phyloP scores from a whole-genome alignment of 106 monocot species.

The Gastrodia elata region DNA sequence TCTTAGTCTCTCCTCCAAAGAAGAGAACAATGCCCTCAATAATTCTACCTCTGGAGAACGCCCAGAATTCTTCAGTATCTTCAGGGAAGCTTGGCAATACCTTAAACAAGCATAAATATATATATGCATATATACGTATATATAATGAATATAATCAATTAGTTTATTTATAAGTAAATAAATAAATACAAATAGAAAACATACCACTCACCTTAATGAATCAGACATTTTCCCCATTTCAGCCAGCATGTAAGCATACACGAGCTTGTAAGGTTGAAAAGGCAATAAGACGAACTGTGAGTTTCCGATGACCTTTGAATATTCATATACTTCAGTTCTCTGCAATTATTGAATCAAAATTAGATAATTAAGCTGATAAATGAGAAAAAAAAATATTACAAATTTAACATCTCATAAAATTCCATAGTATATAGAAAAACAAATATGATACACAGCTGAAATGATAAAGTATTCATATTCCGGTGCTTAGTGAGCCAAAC shows the following conservation, averaged over 20 bases:
- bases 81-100: slow-evolving; percentile 88
- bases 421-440: no score
- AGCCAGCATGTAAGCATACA: slow-evolving; percentile 93
- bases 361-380: not conserved
- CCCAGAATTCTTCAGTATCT: slow-evolving; percentile 60
- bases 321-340: slow-evolving; percentile 96
- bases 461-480: no score
- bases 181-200: slow-evolving; percentile 7
- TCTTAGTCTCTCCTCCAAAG: slow-evolving; percentile 79
- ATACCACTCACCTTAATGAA: slow-evolving; percentile 54
- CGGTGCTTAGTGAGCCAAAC: no score
- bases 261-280: slow-evolving; percentile 92
- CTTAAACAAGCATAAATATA: slow-evolving; percentile 36
- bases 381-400: no score
- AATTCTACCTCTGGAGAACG: slow-evolving; percentile 79
- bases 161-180: no score
- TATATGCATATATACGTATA: no score
- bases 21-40: slow-evolving; percentile 57
- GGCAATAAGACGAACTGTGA: slow-evolving; percentile 78
- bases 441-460: no score
- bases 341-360: slow-evolving; percentile 22
- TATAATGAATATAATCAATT: no score
- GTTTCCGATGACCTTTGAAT: slow-evolving; percentile 93
- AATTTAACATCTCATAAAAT: no score
- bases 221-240: slow-evolving; percentile 91